A percentile compares a stretch with the other conserved stretches of the same genome.
Evolutionary conservation across 2,329 filamentous ascomycete species (phyloP).

Genomic region (Penicillium nordicum): DNA sequence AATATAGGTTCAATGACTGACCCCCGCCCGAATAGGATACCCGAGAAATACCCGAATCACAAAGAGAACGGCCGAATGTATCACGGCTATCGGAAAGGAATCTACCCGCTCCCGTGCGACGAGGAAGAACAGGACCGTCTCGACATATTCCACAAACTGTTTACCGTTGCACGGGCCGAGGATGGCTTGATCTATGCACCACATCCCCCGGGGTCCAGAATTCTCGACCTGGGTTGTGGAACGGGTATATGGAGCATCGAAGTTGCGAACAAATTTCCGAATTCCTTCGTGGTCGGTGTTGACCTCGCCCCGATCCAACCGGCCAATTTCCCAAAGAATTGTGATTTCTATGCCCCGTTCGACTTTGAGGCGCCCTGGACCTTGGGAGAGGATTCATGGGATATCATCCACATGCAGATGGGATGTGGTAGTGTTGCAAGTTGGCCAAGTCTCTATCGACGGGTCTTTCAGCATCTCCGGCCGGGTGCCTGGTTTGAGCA

Average conservation of each 20-base stretch:
- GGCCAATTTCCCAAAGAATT: constrained; percentile 66
- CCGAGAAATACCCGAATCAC: constrained; percentile 42
- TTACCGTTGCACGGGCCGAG: constrained; percentile 59
- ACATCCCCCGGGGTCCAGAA: constrained; percentile 44
- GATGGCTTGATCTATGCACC: constrained; percentile 45
- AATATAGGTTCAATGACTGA: neutral
- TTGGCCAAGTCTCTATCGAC: constrained; percentile 72
- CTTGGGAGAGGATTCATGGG: constrained; percentile 65
- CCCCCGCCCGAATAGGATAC: constrained; percentile 23
- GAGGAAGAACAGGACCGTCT: constrained; percentile 73
- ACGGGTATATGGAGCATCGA: constrained; percentile 91
- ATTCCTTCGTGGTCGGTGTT: constrained; percentile 59
- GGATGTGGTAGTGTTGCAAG: constrained; percentile 72
- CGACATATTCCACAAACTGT: constrained; percentile 78
- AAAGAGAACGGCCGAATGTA: constrained; percentile 69
- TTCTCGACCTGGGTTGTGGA: constrained; percentile 72
- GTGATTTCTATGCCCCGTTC: constrained; percentile 63
- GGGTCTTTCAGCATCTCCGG: constrained; percentile 69
- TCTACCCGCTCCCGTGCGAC: constrained; percentile 76
- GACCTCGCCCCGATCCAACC: constrained; percentile 64
- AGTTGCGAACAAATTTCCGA: constrained; percentile 66
- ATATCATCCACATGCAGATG: constrained; percentile 80
- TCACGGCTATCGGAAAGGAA: constrained; percentile 63
- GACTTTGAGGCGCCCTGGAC: constrained; percentile 78
- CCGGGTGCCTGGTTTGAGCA: constrained; percentile 80